These are phyloP conservation scores for Daldinia loculata DNA, from an alignment of 495 filamentous ascomycete species.

Conservation along the genomic window DNA sequence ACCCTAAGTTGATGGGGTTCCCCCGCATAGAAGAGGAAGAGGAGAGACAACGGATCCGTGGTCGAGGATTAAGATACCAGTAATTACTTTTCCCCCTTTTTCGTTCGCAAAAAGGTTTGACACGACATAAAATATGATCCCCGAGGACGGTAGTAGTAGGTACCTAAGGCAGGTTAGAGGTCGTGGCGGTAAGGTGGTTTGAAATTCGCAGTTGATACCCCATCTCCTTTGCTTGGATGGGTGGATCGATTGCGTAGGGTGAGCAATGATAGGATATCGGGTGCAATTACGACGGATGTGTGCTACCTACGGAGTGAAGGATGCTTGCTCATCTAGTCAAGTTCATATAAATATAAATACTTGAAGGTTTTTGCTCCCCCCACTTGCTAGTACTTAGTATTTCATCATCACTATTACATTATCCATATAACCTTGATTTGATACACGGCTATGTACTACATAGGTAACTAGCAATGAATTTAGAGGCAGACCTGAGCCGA, in stretches of 20 bases:
- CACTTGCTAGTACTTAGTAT: no score
- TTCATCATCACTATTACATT: no score
- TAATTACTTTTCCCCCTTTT: slow-evolving; percentile 29
- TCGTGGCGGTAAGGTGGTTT: background rate
- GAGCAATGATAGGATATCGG: slow-evolving; percentile 3
- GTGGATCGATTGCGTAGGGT: background rate
- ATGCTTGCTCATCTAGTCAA: slow-evolving; percentile 4
- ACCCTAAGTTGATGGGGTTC: slow-evolving; percentile 53
- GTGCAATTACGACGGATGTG: slow-evolving; percentile 7
- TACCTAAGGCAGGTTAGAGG: background rate
- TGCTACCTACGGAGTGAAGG: background rate
- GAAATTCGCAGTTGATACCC: slow-evolving; percentile 1
- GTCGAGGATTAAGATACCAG: slow-evolving; percentile 12
- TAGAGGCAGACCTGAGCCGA: no score
- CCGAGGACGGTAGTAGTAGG: background rate
- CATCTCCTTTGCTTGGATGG: background rate
- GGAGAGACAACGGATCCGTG: background rate
- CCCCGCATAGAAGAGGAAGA: slow-evolving; percentile 1
- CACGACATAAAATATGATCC: background rate
- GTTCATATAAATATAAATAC: background rate
- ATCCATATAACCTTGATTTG: no score
- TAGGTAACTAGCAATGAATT: background rate
- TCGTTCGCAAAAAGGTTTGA: background rate
- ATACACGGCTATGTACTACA: no score
- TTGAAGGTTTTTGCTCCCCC: background rate